Evolutionary conservation across 768 basidiomycete species (phyloP).

Genomic region (Hericium coralloides): DNA sequence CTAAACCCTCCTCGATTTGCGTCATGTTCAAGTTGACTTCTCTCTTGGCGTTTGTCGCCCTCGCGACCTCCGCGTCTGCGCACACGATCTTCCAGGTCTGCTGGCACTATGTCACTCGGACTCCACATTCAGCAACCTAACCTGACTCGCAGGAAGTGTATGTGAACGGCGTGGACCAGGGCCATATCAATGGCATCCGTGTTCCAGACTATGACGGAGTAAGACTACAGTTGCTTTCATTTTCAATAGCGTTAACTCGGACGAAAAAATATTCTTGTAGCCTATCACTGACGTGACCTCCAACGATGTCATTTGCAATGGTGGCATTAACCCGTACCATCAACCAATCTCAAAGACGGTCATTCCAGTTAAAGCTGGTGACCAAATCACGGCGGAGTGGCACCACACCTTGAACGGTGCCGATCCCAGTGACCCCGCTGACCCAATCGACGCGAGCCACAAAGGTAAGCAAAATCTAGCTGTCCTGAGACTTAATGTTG

Average conservation of each 20-base stretch:
- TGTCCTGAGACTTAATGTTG: background rate
- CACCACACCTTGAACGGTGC: conserved; percentile 40
- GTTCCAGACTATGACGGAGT: conserved; percentile 43
- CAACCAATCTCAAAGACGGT: conserved; percentile 35
- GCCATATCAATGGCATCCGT: conserved; percentile 36
- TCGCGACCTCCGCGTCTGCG: background rate
- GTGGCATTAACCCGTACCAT: conserved; percentile 47
- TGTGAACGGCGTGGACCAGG: conserved; percentile 44
- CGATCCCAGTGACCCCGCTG: conserved; percentile 35
- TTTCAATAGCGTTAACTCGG: background rate
- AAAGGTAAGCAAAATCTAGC: conserved; percentile 21
- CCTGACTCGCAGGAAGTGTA: conserved; percentile 31
- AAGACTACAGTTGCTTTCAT: conserved; percentile 7
- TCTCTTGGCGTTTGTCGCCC: background rate
- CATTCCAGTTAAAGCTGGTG: conserved; percentile 43
- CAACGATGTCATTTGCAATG: conserved; percentile 49
- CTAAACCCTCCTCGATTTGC: background rate
- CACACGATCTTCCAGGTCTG: background rate
- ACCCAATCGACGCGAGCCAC: conserved; percentile 42
- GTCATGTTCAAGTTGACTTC: background rate
- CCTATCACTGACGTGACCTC: conserved; percentile 50
- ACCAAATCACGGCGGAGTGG: conserved; percentile 45
- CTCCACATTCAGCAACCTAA: background rate
- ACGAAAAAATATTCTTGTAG: conserved; percentile 19
- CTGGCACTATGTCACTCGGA: background rate